Evolutionary conservation across 23 red algal species (phyloP), one percentile per base, ranked within the genome.

Genomic region (Cyanidium caldarium): DNA sequence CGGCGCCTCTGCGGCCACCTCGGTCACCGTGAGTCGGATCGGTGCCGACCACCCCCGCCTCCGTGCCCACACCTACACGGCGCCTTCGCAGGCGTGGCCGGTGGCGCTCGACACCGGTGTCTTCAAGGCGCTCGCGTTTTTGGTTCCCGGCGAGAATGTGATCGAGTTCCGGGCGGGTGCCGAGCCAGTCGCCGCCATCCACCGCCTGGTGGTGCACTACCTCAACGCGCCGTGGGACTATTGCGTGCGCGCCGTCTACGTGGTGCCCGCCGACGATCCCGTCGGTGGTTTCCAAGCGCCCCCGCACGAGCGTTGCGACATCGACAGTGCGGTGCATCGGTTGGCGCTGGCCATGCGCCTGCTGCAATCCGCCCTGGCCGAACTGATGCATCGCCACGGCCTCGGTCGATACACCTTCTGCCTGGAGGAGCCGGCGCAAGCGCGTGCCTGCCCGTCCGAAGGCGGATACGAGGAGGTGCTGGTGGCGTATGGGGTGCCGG

Each of bases 311-410:
- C 10, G 5, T 5, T 21, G 51, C 31, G 21, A 10, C 3, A 5
- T 61, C 7, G 23, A 16, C n/a, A 61, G 51, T 25, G 51, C 51
- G 10, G 51, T 61, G 23, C 23, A 28, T 28, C 51, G 51, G 19
- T 61, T 61, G n/a, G 51, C 51, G 51, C 7, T 61, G 21, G 51
- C 51, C n/a, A 28, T 61, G 25, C 81, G 66, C 3, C 72, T 85
- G 20, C 70, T 85, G 42, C 81, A 85, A 39, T 45, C 81, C 2
- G 81, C 72, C 1, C 39, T 42, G 0, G 81, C 72, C 13, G 81
- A 85, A 33, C 19, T 85, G 71, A 43, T 85, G 42, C 25, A 68
- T 20, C 30, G 65, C 3, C 81, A 85, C 10, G 72, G 72, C n/a
- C 42, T 85, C 17, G 46, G 66, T 30, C 65, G 72, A 1, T 66